phyloP scores from a whole-genome alignment of 75 land plant species.

The Pinus tabuliformis region DNA sequence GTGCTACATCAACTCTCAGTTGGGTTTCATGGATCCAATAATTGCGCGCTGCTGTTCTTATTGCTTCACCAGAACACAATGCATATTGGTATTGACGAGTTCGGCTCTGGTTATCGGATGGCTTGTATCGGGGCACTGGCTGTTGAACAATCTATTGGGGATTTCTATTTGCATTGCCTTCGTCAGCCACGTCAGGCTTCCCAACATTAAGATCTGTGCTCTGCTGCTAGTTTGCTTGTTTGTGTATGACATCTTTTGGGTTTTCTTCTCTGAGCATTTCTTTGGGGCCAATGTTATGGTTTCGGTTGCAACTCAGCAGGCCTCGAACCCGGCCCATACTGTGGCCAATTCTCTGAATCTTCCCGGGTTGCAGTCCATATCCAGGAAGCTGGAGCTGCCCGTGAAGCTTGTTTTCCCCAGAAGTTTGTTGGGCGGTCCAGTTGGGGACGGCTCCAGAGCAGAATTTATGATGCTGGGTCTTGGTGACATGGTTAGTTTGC shows the following conservation, averaged over 20 bases:
- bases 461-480: slow-evolving; percentile 97
- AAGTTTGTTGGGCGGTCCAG: slow-evolving; percentile 58
- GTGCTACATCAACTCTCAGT: slow-evolving; percentile 26
- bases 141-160: slow-evolving; percentile 88
- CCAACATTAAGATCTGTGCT: slow-evolving; percentile 84
- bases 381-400: slow-evolving; percentile 90
- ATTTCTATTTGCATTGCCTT: slow-evolving; percentile 86
- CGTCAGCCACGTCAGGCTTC: slow-evolving; percentile 89
- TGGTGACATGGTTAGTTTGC: slow-evolving; percentile 86
- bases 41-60: slow-evolving; percentile 66
- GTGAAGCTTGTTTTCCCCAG: slow-evolving; percentile 93
- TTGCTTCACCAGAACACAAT: slow-evolving; percentile 51
- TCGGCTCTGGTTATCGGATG: slow-evolving; percentile 47
- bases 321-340: slow-evolving; percentile 85
- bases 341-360: slow-evolving; percentile 81
- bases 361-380: slow-evolving; percentile 74
- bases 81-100: slow-evolving; percentile 41
- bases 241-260: slow-evolving; percentile 96
- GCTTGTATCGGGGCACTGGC: slow-evolving; percentile 95
- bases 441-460: slow-evolving; percentile 27
- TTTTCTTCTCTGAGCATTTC: slow-evolving; percentile 86
- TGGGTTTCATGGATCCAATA: slow-evolving; percentile 58
- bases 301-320: slow-evolving; percentile 93
- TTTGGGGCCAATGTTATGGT: slow-evolving; percentile 99
- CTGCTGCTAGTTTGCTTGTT: slow-evolving; percentile 86